Base-by-base conservation (phyloP, 2,329 filamentous ascomycete species). In the Diplodia sapinea region DNA sequence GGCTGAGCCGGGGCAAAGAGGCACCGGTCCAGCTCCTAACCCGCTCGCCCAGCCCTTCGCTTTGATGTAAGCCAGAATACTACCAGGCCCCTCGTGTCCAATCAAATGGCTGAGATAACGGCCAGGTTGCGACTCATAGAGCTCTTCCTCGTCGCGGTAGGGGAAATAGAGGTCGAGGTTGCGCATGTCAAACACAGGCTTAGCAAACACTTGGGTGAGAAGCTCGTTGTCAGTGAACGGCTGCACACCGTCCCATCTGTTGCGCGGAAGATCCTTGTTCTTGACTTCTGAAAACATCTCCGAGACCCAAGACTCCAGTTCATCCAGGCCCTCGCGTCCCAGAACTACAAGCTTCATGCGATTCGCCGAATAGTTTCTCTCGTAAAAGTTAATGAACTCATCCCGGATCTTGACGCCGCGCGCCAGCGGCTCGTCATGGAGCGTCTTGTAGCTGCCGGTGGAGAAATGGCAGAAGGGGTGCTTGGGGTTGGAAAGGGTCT, bases 381-480 rank as follows among this genome's bases (percentile, higher is more conserved):
- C 87, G 77, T 97, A 92, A 75, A 97, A 97, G 70, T 93, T 90
- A 71, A 97, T 96, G 76, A 97, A 97, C 78, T 94, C 93, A 72
- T 93, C 89, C 59, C 94, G 87, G 31, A 97, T 91, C 77, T 95
- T 92, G 72, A 97, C 86, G 4, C 93, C 93, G 59, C 88, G 83
- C 54, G 88, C 87, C 75, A 95, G 88, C 1, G 94, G 94, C 5
- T 90, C 85, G 65, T 92, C 92, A 79, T 95, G 94, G 69, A 97
- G 83, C 0, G 93, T 92, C 75, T 95, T 88, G 69, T 94, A 86
- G 75, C 94, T 97, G 66, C 94, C 94, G 0, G 94, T 97, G 0
- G 92, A 94, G 77, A 97, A 97, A 74, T 96, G 91, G 77, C 92
- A 92, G 77, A 91, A 96, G 0, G 94, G 94, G 74, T 97, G 94